These are phyloP conservation scores for Trichoderma brevicompactum DNA, from an alignment of 2,329 filamentous ascomycete species.

Conservation along the genomic window DNA sequence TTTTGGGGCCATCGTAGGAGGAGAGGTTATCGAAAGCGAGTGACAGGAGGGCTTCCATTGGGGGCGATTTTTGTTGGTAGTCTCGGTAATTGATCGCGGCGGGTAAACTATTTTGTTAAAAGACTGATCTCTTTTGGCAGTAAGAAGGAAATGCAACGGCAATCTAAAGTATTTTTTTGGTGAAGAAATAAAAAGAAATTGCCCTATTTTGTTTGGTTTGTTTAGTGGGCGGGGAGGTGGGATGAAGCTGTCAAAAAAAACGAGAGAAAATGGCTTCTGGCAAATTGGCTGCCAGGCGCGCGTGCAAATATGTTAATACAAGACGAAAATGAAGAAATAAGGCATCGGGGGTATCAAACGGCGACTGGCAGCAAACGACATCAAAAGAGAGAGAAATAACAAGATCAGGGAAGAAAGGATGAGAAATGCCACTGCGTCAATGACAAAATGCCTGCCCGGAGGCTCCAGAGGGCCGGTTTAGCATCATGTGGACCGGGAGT, in stretches of 20 bases:
- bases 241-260: background rate
- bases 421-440: conserved; percentile 15
- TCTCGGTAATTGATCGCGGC: background rate
- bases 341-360: conserved; percentile 18
- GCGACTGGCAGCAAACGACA: conserved; percentile 1
- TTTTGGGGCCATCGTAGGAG: conserved; percentile 85
- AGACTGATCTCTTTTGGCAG: background rate
- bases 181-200: background rate
- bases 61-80: conserved; percentile 31
- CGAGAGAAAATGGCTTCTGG: background rate
- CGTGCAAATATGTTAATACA: conserved; percentile 12
- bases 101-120: background rate
- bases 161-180: background rate
- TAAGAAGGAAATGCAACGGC: background rate
- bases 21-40: conserved; percentile 96
- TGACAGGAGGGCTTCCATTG: conserved; percentile 89
- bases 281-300: background rate
- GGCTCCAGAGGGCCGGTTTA: conserved; percentile 7
- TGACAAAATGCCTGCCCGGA: conserved; percentile 5
- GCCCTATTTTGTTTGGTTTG: conserved; percentile 3
- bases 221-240: conserved; percentile 1
- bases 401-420: conserved; percentile 21
- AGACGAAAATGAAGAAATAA: conserved; percentile 9
- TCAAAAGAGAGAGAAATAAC: conserved; percentile 14
- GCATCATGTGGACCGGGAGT: background rate